Conservation (phyloP, 257 asterid genomes). For the Ilex aquifolium region DNA sequence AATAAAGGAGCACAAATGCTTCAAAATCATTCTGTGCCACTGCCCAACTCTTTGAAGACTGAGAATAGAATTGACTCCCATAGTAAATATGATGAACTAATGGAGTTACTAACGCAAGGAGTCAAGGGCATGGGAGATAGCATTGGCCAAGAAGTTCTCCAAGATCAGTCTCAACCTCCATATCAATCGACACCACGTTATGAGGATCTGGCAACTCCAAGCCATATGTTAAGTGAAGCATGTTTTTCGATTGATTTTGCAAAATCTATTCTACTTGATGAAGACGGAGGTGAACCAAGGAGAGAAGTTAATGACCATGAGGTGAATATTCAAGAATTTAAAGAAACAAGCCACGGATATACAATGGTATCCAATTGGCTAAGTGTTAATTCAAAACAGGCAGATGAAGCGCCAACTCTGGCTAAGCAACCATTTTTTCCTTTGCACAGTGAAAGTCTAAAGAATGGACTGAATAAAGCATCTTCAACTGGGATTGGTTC, state of each 20-base stretch:
- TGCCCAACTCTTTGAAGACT: not conserved
- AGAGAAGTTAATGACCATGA: constrained; percentile 1
- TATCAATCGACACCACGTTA: constrained; percentile 21
- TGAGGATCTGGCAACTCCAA: constrained; percentile 23
- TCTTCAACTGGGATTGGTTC: constrained; percentile 23
- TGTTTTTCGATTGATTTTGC: constrained; percentile 54
- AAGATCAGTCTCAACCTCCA: constrained; percentile 5
- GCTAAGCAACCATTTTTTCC: constrained; percentile 10
- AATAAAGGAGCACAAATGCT: constrained; percentile 12
- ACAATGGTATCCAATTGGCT: constrained; percentile 1
- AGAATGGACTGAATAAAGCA: constrained; percentile 14
- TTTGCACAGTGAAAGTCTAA: constrained; percentile 5
- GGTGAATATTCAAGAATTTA: constrained; percentile 7
- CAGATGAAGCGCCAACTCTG: not conserved
- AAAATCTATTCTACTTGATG: constrained; percentile 21
- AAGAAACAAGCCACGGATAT: constrained; percentile 5
- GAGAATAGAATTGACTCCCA: constrained; percentile 1
- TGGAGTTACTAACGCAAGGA: constrained; percentile 30
- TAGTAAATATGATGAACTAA: constrained; percentile 24
- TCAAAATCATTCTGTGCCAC: constrained; percentile 2
- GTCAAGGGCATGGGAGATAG: constrained; percentile 17
- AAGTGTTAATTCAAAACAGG: not conserved
- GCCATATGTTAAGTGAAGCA: constrained; percentile 46
- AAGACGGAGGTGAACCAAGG: not conserved
- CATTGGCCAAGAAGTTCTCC: constrained; percentile 8